Evolutionary conservation across 2,329 filamentous ascomycete species (phyloP).

Genomic region (Alternaria consortialis): DNA sequence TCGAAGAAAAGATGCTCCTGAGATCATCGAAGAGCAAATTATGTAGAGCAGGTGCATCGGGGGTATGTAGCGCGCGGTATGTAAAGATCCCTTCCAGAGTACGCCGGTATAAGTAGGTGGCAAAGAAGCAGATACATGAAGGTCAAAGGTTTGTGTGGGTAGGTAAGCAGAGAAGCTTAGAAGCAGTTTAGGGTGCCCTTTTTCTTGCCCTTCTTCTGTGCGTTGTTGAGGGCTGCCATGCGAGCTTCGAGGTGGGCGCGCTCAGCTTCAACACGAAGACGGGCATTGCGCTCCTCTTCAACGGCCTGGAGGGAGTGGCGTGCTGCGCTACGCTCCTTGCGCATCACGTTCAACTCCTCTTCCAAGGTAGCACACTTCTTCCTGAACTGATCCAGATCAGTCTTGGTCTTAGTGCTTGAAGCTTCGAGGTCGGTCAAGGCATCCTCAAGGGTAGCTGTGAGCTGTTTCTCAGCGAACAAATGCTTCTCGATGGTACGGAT

Average conservation of each 20-base stretch:
- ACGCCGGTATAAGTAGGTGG: constrained; percentile 33
- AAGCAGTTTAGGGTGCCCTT: constrained; percentile 98
- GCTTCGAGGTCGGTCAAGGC: constrained; percentile 92
- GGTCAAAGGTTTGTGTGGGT: constrained; percentile 19
- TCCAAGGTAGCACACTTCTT: constrained; percentile 83
- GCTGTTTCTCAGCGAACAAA: constrained; percentile 92
- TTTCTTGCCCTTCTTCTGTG: constrained; percentile 93
- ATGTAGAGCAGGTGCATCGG: constrained; percentile 21
- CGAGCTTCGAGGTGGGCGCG: constrained; percentile 89
- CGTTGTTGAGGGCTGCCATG: constrained; percentile 77
- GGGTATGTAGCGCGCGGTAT: constrained; percentile 40
- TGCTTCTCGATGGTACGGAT: constrained; percentile 98
- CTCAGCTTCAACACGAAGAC: constrained; percentile 88
- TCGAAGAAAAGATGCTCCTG: constrained; percentile 22
- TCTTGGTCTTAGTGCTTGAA: constrained; percentile 89
- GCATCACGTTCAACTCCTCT: constrained; percentile 70
- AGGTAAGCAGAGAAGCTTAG: constrained; percentile 58
- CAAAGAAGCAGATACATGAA: constrained; percentile 31
- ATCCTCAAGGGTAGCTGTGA: constrained; percentile 94
- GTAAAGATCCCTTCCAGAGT: constrained; percentile 35
- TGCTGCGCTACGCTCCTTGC: constrained; percentile 67
- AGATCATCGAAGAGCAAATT: constrained; percentile 8
- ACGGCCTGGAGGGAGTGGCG: constrained; percentile 82
- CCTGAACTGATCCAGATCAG: constrained; percentile 89
- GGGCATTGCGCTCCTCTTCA: constrained; percentile 94